Base-by-base conservation (phyloP, 2,329 filamentous ascomycete genomes). In the Fusarium begoniae region DNA sequence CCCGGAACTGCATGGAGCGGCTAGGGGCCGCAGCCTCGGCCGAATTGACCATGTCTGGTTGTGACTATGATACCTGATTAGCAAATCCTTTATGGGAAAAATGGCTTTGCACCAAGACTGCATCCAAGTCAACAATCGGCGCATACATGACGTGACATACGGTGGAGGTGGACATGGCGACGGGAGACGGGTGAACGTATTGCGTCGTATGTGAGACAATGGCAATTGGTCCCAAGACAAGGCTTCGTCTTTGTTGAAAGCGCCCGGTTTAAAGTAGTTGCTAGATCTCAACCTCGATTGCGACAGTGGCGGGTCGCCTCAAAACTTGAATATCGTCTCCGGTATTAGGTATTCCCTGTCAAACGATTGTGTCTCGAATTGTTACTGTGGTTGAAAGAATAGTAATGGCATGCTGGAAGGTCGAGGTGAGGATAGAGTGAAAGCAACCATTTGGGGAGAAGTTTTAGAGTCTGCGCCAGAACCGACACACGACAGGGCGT, bases 1-100 rank as follows among this genome's bases (percentile, higher is more conserved):
- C 84, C 53, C 82, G 84, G 59, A 88, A 73, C 37, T 85, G 83
- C 35, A 80, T 58, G 26, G 78, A 58, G 37, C 76, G 75, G 44
- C 70, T 74, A 66, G 79, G 66, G 40, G 77, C 68, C 53, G 80
- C 77, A 53, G 79, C 74, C 48, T 79, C 74, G 38, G 66, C 26
- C 32, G 77, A 69, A 70, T 66, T 74, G 65, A 67, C 68, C 73
- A 80, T 70, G 66, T 75, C 77, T 53, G 81, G 73, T 54, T 78
- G 66, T 45, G 80, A 72, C 76, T 80, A 65, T 67, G 61, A 66
- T 59, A 44, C 55, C 35, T 51, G 55, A 63, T 79, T 56, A 79
- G 73, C 58, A 58, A 57, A 48, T 15, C 22, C 32, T 45, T 37
- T 18, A 64, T 24, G 32, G n/a, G 22, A 40, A 43, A 26, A 32